Evolutionary conservation across 2,329 filamentous ascomycete species (phyloP).

Genomic region (Alternaria alternata): DNA sequence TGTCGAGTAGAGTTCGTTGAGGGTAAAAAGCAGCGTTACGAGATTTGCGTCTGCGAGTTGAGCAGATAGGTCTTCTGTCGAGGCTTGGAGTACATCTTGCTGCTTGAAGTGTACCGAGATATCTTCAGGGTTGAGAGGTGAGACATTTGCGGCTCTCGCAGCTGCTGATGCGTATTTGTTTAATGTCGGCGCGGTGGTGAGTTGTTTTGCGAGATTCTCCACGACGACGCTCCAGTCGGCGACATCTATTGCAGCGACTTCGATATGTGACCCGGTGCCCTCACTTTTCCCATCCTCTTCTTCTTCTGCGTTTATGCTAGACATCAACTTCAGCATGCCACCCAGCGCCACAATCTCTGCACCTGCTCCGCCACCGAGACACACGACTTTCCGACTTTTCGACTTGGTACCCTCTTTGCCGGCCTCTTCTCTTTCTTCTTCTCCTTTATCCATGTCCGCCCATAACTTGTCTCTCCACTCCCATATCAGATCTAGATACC

Average conservation of each 20-base stretch:
- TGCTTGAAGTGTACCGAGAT: conserved; percentile 57
- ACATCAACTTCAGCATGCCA: conserved; percentile 57
- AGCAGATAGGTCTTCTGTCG: conserved; percentile 46
- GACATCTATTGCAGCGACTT: conserved; percentile 77
- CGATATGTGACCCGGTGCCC: conserved; percentile 1
- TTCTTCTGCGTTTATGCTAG: conserved; percentile 4
- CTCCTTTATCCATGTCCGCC: not conserved
- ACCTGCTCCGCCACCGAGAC: conserved; percentile 71
- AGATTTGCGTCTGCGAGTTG: conserved; percentile 54
- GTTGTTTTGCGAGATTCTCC: conserved; percentile 62
- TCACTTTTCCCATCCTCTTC: not conserved
- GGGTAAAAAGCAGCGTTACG: conserved; percentile 88
- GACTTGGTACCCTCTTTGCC: not conserved
- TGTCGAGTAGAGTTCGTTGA: conserved; percentile 91
- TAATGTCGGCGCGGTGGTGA: conserved; percentile 61
- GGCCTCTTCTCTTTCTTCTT: not conserved
- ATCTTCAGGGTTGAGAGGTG: conserved; percentile 43
- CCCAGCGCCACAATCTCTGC: conserved; percentile 72
- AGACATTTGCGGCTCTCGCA: conserved; percentile 52
- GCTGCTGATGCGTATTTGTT: conserved; percentile 59
- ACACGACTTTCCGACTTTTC: conserved; percentile 56
- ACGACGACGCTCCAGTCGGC: conserved; percentile 78
- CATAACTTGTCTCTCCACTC: conserved; percentile 40
- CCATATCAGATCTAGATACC: conserved; percentile 72
- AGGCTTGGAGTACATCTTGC: conserved; percentile 59